Base-by-base conservation (phyloP, 768 basidiomycete species). In the Rhizopogon sp. region DNA sequence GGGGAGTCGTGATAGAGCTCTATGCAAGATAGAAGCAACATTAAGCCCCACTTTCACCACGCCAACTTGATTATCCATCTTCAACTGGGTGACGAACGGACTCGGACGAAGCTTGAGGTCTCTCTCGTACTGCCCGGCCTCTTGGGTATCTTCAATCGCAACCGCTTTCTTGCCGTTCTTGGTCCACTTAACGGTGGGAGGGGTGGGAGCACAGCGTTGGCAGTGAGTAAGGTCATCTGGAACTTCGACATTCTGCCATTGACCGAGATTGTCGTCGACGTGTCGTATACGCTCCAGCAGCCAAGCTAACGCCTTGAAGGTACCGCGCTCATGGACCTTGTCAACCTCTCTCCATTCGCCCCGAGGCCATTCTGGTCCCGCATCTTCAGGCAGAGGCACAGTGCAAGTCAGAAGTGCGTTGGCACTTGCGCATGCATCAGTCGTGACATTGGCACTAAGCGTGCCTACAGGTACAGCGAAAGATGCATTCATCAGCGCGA, bases 101-200 rank as follows among this genome's bases (percentile, higher is more conserved):
- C 76, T 82, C 0, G 95, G 95, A 17, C 95, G 84, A 54, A 80
- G 77, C 72, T 98, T 98, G 54, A 98, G 76, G 20, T 87, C 80
- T 51, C 90, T 84, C 66, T 98, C 95, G 64, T 92, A 97, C 64
- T 85, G 80, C 6, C 93, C 93, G 42, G 95, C 94, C 65, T 96
- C 83, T 10, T 84, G 75, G 16, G 89, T 80, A 63, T 97, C 90
- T 63, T 98, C 95, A 33, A 93, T 74, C 0, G 92, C 84, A 20
- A 80, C 68, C 16, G 85, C 73, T 50, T 72, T 77, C 63, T 83
- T 85, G 41, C 78, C 80, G 6, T 72, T 70, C 59, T 79, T 82
- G 10, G 77, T 74, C 93, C 93, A 98, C 22, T 82, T 78, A 43
- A 95, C 69, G n/a, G 76, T 72, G 0, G 95, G 95, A 9, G 87